Evolutionary conservation across 345 rosid species (phyloP), one percentile per base, ranked within the genome.

Genomic region (Citrus maxima): DNA sequence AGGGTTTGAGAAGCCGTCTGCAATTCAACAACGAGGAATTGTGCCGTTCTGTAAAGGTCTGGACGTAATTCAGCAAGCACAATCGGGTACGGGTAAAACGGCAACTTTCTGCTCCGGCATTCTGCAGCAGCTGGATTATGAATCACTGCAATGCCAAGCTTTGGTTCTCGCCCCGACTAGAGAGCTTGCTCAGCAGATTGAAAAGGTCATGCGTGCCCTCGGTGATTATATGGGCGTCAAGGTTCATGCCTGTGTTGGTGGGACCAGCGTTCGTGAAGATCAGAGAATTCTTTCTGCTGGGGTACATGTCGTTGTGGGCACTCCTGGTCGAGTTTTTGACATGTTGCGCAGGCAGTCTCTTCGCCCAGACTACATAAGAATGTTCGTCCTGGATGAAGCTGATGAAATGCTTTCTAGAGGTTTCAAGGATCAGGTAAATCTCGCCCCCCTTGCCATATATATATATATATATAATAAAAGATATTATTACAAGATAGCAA

Each of bases 211-310:
- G 84, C 70, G 72, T 4, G 79, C 79, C 1, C 83, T 84, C 2
- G 84, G 86, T 55, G 83, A 77, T 49, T 84, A 77, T 34, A 55
- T 80, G 67, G 76, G 78, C 6, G 81, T 80, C 10, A 80, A 58
- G 67, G 86, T 84, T 27, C 84, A 84, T 78, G 86, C 84, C 34
- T 84, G 86, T 69, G 86, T 78, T 70, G 86, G 84, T 46, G 86
- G 83, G 55, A 83, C 83, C 55, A 80, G 79, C 58, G 81, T 83
- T 7, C 77, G 74, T 10, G 79, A 80, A 49, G 86, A 83, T 74
- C 86, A 73, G 27, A 59, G 58, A 22, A 77, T 80, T 42, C 78
- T 80, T n/a, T 59, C 79, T 9, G 77, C 72, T 62, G 83, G 86
- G 0, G 81, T 83, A 9, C 81, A 83, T 63, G 86, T 83, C 16